Evolutionary conservation across 371 early-diverging fungal species (phyloP).

Genomic region (Catenaria anguillulae): DNA sequence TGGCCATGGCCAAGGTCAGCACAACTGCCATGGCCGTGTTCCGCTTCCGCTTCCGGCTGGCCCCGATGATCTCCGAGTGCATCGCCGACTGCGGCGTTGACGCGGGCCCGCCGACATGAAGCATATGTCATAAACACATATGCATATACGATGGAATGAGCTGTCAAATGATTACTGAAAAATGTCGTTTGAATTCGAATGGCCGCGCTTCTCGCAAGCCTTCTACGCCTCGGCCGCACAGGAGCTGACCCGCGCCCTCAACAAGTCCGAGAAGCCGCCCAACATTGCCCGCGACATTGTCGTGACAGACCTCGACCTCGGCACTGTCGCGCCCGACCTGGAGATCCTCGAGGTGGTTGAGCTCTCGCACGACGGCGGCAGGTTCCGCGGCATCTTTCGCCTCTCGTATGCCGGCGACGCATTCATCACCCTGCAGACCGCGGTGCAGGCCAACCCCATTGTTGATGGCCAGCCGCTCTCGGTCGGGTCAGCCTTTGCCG

Average conservation of each 20-base stretch:
- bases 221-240: constrained; percentile 70
- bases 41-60: too few species aligned
- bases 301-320: constrained; percentile 85
- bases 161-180: too few species aligned
- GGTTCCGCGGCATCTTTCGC: constrained; percentile 89
- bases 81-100: too few species aligned
- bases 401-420: constrained; percentile 88
- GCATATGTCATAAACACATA: too few species aligned
- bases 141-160: too few species aligned
- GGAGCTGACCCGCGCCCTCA: constrained; percentile 74
- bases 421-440: constrained; percentile 75
- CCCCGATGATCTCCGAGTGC: too few species aligned
- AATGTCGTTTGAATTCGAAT: constrained; percentile 92
- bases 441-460: constrained; percentile 83
- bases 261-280: constrained; percentile 76
- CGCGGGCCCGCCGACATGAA: too few species aligned
- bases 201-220: constrained; percentile 73
- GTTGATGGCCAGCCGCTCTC: constrained; percentile 37
- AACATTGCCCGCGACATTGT: constrained; percentile 79
- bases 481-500: constrained; percentile 30
- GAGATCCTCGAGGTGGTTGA: constrained; percentile 97
- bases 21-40: too few species aligned
- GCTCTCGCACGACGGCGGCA: constrained; percentile 67
- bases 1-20: too few species aligned
- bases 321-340: constrained; percentile 85